Base-by-base conservation (phyloP, 345 rosid species). In the Sapria himalayana region DNA sequence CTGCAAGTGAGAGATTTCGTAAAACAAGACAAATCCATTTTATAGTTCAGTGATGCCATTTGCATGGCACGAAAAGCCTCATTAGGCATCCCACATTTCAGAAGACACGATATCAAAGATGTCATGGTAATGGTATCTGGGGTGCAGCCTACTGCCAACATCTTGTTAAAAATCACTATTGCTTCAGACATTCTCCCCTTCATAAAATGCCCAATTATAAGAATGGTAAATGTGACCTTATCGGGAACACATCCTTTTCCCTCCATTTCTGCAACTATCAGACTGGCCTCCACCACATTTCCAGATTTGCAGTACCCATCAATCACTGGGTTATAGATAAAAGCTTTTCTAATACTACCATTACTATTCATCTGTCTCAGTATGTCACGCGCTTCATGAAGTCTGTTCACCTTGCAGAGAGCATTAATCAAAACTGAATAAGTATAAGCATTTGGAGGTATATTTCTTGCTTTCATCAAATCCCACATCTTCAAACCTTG, bases 231-330 rank as follows among this genome's bases (percentile, higher is more conserved):
- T 21, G 97, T 78, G 50, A 86, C 60, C 52, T 71, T 81, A 68
- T 86, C 97, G 18, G 86, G 94, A n/a, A 45, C 22, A 49, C 96
- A 81, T 44, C 58, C 64, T 63, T 61, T 78, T 64, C 59, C 70
- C 52, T 71, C 75, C 96, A 85, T 71, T 63, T 81, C 85, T 15
- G 38, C 56, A 25, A 73, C 59, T 47, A 81, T 66, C 12, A 18
- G 42, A 61, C 71, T 86, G 32, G 85, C 97, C 67, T 86, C 81
- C 22, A 71, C 75, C 52, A 86, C 54, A 54, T 81, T 86, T 14
- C 97, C 97, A 24, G 81, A 76, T 60, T 86, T 86, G 67, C 89
- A 86, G 53, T 71, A 67, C 41, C 86, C 92, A 55, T 86, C 97
- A 57, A 86, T 73, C 49, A 81, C 79, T 43, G 94, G 94, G 59